Evolutionary conservation across 2,329 filamentous ascomycete genomes (phyloP).

Genomic region (Exophiala viscosa): DNA sequence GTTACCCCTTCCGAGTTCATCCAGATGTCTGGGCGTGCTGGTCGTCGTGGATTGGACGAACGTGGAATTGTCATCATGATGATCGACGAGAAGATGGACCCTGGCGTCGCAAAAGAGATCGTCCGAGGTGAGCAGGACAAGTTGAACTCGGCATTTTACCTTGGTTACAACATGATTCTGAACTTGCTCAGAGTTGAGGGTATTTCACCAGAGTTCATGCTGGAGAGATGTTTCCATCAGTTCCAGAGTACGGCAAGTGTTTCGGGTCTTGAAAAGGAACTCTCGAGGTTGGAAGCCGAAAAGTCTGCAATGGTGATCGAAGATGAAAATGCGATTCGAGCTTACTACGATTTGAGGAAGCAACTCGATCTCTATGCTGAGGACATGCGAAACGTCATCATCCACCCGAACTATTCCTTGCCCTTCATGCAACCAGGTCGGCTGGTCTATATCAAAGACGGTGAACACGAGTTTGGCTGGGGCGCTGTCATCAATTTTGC

Average conservation of each 20-base stretch:
- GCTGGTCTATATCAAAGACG: conserved; percentile 78
- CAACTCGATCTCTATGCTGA: conserved; percentile 78
- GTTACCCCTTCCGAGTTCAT: conserved; percentile 95
- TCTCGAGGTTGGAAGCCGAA: conserved; percentile 73
- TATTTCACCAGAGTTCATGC: conserved; percentile 98
- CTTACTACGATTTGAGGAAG: conserved; percentile 87
- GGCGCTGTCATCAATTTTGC: conserved; percentile 77
- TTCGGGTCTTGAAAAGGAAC: conserved; percentile 74
- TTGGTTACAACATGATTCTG: conserved; percentile 98
- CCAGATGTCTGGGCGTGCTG: conserved; percentile 96
- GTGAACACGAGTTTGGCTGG: conserved; percentile 85
- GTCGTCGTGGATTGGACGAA: conserved; percentile 93
- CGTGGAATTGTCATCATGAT: conserved; percentile 99
- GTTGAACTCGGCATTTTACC: conserved; percentile 93
- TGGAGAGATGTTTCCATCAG: conserved; percentile 97
- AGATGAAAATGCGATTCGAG: conserved; percentile 83
- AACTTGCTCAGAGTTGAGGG: conserved; percentile 96
- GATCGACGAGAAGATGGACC: conserved; percentile 95
- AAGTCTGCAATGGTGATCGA: conserved; percentile 70
- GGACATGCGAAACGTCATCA: conserved; percentile 88
- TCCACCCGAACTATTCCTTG: conserved; percentile 80
- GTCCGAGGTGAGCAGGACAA: conserved; percentile 96
- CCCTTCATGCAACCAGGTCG: conserved; percentile 85
- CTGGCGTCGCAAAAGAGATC: conserved; percentile 86
- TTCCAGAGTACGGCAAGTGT: conserved; percentile 95